A percentile compares a stretch with the other conserved stretches of the same genome.
phyloP scores from a whole-genome alignment of 2,329 filamentous ascomycete genomes.

The Orbilia blumenaviensis region DNA sequence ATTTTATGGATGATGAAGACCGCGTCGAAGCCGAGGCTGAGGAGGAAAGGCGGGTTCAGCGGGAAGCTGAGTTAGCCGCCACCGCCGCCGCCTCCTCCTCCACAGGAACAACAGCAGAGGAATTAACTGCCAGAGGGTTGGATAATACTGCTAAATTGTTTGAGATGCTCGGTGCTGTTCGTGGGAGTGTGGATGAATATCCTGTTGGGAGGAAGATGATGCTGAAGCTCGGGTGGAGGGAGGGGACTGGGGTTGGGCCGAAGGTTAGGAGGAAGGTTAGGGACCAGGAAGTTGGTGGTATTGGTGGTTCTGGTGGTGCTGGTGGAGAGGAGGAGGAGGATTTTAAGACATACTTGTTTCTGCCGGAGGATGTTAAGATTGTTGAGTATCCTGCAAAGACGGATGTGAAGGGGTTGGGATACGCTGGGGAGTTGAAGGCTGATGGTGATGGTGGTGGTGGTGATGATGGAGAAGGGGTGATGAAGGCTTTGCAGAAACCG shows the following conservation, averaged over 20 bases:
- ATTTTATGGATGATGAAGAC: slow-evolving; percentile 99
- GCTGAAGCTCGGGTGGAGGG: slow-evolving; percentile 93
- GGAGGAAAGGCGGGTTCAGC: slow-evolving; percentile 78
- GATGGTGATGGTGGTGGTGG: slow-evolving; percentile 61
- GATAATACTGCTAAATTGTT: slow-evolving; percentile 65
- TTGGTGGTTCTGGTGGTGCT: too few relatives aligned
- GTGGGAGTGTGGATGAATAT: slow-evolving; percentile 69
- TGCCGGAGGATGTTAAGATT: slow-evolving; percentile 79
- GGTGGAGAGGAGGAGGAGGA: slow-evolving; percentile 61
- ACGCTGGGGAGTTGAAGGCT: slow-evolving; percentile 66
- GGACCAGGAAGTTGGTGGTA: slow-evolving; percentile 67
- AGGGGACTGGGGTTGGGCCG: slow-evolving; percentile 90
- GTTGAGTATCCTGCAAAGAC: slow-evolving; percentile 73
- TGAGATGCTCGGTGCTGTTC: slow-evolving; percentile 71
- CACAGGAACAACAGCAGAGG: slow-evolving; percentile 73
- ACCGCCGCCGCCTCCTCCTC: slow-evolving; percentile 76
- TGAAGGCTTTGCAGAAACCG: slow-evolving; percentile 55
- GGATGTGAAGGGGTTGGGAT: slow-evolving; percentile 76
- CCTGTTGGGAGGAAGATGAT: slow-evolving; percentile 87
- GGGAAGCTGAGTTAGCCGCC: slow-evolving; percentile 62
- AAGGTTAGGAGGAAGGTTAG: slow-evolving; percentile 79
- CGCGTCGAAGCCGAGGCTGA: slow-evolving; percentile 78
- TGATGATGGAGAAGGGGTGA: slow-evolving; percentile 62
- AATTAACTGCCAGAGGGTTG: slow-evolving; percentile 64
- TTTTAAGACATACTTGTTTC: slow-evolving; percentile 75